Conservation (phyloP, 257 asterid genomes). For the Gardenia jasminoides region DNA sequence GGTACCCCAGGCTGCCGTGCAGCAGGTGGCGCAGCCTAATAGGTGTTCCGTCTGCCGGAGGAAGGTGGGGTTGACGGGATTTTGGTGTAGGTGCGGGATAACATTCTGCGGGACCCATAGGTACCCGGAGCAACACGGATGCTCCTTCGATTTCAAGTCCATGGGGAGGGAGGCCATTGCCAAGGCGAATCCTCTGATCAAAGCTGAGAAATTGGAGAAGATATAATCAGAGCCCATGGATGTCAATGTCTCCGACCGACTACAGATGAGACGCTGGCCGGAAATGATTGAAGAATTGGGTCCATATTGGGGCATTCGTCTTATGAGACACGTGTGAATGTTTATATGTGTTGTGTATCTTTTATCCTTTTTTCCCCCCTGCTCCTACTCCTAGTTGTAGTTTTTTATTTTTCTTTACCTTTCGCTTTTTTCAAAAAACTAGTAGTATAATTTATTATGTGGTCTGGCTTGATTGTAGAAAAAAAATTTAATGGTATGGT, state of each 20-base stretch:
- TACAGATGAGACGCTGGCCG: neutral
- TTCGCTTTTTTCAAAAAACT: neutral
- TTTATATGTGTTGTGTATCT: slow-evolving; percentile 20
- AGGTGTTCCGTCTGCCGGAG: slow-evolving; percentile 70
- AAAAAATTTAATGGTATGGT: neutral
- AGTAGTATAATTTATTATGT: slow-evolving; percentile 9
- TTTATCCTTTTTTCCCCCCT: neutral
- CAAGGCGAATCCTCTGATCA: slow-evolving; percentile 75
- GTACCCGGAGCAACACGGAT: slow-evolving; percentile 85
- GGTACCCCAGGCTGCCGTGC: slow-evolving; percentile 17
- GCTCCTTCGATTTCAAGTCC: slow-evolving; percentile 72
- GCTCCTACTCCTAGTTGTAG: neutral
- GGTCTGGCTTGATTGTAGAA: slow-evolving; percentile 16
- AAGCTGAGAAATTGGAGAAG: slow-evolving; percentile 59
- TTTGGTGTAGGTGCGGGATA: slow-evolving; percentile 76
- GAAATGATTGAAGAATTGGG: neutral
- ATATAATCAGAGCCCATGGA: slow-evolving; percentile 46
- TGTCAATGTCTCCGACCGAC: slow-evolving; percentile 4
- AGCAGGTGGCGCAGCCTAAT: slow-evolving; percentile 33
- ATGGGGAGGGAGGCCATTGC: slow-evolving; percentile 86
- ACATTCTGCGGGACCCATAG: slow-evolving; percentile 86
- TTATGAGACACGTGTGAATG: slow-evolving; percentile 6
- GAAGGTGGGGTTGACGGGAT: slow-evolving; percentile 82
- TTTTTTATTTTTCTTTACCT: neutral
- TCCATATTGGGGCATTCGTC: neutral